A percentile compares a stretch with the other conserved stretches of the same genome.
phyloP scores from a whole-genome alignment of 2,329 filamentous ascomycete genomes.

The Reticulascus tulasneorum region DNA sequence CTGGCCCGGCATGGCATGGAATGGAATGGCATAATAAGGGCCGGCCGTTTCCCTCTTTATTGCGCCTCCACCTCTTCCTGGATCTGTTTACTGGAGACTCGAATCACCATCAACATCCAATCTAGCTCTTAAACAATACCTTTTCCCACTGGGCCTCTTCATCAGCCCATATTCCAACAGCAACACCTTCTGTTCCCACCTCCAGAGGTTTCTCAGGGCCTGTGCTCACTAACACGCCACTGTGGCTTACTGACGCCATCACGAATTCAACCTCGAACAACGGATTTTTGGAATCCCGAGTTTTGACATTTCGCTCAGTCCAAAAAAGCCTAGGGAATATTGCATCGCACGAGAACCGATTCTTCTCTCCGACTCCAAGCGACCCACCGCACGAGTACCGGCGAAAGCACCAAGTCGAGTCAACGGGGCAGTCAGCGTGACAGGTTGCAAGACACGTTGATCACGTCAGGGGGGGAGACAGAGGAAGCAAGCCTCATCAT shows the following conservation, averaged over 20 bases:
- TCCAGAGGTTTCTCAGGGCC: too few relatives aligned
- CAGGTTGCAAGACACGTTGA: too few relatives aligned
- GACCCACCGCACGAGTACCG: constrained; percentile 2
- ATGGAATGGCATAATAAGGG: constrained; percentile 2
- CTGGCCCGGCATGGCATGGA: constrained; percentile 16
- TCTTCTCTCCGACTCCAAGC: not conserved
- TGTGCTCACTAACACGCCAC: too few relatives aligned
- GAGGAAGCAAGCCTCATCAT: not conserved
- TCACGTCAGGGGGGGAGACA: not conserved
- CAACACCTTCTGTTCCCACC: not conserved
- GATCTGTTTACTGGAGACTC: not conserved
- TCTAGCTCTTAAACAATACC: not conserved
- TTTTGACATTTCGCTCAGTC: too few relatives aligned
- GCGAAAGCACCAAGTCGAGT: not conserved
- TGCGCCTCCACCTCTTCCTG: not conserved
- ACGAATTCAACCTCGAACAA: not conserved
- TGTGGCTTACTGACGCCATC: not conserved
- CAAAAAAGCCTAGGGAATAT: too few relatives aligned
- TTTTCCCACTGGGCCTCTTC: constrained; percentile 4
- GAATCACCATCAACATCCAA: not conserved
- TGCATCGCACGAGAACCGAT: not conserved
- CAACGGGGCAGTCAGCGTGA: too few relatives aligned
- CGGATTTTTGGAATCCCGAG: constrained; percentile 1
- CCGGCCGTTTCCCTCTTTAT: not conserved
- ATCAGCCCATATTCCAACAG: constrained; percentile 1